A percentile compares a stretch with the other conserved stretches of the same genome.
phyloP scores from a whole-genome alignment of 768 basidiomycete species.

The Hericium rajendrae region DNA sequence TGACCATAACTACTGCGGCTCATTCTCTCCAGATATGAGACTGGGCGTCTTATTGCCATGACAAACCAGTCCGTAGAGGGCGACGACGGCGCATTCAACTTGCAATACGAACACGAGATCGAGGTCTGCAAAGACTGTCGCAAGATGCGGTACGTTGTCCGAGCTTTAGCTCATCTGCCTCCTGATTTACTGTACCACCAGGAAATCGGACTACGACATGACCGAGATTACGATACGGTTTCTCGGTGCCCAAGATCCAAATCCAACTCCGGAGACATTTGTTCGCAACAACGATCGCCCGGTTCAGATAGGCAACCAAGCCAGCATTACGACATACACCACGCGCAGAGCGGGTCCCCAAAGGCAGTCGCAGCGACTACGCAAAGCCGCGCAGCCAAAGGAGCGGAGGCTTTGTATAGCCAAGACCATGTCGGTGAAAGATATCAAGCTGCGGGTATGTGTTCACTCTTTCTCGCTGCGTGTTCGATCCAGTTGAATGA shows the following conservation, averaged over 20 bases:
- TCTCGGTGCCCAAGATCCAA: conserved; percentile 23
- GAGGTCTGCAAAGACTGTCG: conserved; percentile 12
- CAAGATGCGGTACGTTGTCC: conserved; percentile 10
- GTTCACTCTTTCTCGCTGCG: background rate
- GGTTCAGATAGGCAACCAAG: conserved; percentile 8
- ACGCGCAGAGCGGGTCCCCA: conserved; percentile 30
- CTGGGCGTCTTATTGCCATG: conserved; percentile 9
- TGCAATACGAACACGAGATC: conserved; percentile 20
- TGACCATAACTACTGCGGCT: background rate
- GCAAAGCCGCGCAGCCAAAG: conserved; percentile 41
- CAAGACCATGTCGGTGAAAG: conserved; percentile 65
- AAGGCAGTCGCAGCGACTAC: conserved; percentile 66
- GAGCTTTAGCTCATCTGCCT: background rate
- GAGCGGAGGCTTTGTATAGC: conserved; percentile 46
- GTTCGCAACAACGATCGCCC: conserved; percentile 16
- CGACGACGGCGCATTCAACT: conserved; percentile 8
- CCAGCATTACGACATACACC: conserved; percentile 23
- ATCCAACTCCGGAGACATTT: conserved; percentile 19
- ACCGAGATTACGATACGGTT: conserved; percentile 56
- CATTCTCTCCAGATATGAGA: conserved; percentile 6
- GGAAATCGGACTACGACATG: conserved; percentile 46
- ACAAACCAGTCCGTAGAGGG: conserved; percentile 4
- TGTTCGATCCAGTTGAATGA: background rate
- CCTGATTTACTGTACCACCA: conserved; percentile 14
- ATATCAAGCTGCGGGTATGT: conserved; percentile 65